Percentiles rank a stretch among this genome's conserved stretches.
Evolutionary conservation across 345 rosid genomes (phyloP).

Genomic region (Eutrema heterophyllum): DNA sequence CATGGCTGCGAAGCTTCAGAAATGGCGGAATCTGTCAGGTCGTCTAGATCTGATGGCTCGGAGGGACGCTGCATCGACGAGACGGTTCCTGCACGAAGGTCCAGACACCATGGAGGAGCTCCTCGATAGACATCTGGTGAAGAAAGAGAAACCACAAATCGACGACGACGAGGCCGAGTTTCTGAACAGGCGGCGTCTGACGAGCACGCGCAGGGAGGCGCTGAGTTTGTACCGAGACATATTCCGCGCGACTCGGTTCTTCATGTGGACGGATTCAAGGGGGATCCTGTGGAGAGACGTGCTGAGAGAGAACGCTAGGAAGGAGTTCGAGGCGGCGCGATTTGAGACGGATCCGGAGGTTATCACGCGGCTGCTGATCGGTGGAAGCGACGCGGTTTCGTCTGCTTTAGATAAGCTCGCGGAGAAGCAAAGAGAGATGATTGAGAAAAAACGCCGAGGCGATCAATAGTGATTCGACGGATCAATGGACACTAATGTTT

Average conservation of each 20-base stretch:
- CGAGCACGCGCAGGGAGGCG: slow-evolving; percentile 70
- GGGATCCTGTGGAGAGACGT: slow-evolving; percentile 76
- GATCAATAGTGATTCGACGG: slow-evolving; percentile 23
- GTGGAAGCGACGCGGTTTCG: slow-evolving; percentile 75
- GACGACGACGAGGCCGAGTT: slow-evolving; percentile 62
- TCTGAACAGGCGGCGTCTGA: slow-evolving; percentile 49
- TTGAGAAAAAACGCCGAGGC: slow-evolving; percentile 43
- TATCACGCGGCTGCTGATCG: slow-evolving; percentile 64
- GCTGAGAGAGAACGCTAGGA: slow-evolving; percentile 75
- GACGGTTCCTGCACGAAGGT: slow-evolving; percentile 53
- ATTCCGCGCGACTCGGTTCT: slow-evolving; percentile 76
- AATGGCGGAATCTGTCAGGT: slow-evolving; percentile 37
- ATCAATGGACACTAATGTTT: background rate
- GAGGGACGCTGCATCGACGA: background rate
- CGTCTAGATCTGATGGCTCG: background rate
- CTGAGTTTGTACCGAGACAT: slow-evolving; percentile 79
- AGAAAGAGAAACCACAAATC: slow-evolving; percentile 45
- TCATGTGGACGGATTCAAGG: slow-evolving; percentile 66
- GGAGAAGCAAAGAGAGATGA: slow-evolving; percentile 68
- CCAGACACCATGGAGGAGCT: slow-evolving; percentile 86
- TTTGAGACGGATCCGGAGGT: slow-evolving; percentile 81
- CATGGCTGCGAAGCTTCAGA: slow-evolving; percentile 44
- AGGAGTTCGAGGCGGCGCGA: slow-evolving; percentile 80
- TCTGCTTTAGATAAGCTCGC: slow-evolving; percentile 66
- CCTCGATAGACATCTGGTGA: slow-evolving; percentile 66